A percentile compares a stretch with the other conserved stretches of the same genome.
phyloP scores from a whole-genome alignment of 192 early-diverging fungal genomes.

The Obelidium mucronatum region DNA sequence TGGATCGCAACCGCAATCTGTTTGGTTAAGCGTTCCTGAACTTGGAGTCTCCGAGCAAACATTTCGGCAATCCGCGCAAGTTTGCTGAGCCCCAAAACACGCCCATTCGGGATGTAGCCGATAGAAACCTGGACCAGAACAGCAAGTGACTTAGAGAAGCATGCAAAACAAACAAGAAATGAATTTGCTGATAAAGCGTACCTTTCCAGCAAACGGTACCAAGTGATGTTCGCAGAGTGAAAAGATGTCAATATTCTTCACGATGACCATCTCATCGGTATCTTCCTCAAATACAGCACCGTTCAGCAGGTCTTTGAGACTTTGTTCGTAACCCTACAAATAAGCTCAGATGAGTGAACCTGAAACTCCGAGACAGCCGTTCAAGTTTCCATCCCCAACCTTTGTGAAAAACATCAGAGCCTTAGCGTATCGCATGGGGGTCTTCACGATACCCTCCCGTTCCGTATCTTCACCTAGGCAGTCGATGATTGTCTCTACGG shows the following conservation, averaged over 20 bases:
- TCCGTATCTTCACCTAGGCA: constrained; percentile 95
- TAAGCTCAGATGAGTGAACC: not conserved
- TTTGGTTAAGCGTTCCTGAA: constrained; percentile 98
- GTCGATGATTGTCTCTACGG: constrained; percentile 87
- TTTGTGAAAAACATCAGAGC: constrained; percentile 98
- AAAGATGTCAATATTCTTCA: constrained; percentile 94
- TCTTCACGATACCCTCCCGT: constrained; percentile 94
- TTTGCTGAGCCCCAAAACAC: constrained; percentile 95
- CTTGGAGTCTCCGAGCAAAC: constrained; percentile 94
- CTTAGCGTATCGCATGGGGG: constrained; percentile 95
- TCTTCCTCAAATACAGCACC: constrained; percentile 98
- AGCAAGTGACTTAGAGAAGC: not conserved
- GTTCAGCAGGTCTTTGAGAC: constrained; percentile 88
- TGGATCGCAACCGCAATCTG: constrained; percentile 92
- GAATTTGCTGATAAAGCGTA: constrained; percentile 34
- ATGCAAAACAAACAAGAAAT: no score
- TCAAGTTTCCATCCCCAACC: no score
- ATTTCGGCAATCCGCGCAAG: constrained; percentile 98
- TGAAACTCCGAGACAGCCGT: not conserved
- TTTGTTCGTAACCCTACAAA: constrained; percentile 88
- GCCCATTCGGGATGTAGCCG: constrained; percentile 94
- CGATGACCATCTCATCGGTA: constrained; percentile 99
- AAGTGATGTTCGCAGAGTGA: constrained; percentile 99
- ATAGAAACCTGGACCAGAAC: constrained; percentile 91
- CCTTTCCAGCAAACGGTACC: constrained; percentile 98